Percentiles rank a stretch among this genome's conserved stretches.
Evolutionary conservation across 257 asterid genomes (phyloP).

Genomic region (Lantana camara): DNA sequence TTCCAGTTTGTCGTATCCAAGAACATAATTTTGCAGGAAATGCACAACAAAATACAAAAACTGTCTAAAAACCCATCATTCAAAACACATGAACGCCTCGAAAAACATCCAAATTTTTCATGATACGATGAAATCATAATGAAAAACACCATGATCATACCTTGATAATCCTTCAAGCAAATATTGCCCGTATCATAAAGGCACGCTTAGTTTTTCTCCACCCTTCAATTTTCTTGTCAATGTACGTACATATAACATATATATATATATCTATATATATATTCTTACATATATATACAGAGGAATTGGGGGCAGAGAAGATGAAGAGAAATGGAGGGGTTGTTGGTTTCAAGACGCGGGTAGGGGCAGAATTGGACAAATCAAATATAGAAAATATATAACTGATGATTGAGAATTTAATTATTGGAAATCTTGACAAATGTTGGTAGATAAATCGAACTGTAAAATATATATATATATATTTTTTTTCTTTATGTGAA

Average conservation of each 20-base stretch:
- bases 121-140: background rate
- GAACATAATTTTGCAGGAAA: too few species aligned
- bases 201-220: slow-evolving; percentile 11
- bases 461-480: background rate
- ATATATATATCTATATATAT: too few species aligned
- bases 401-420: slow-evolving; percentile 29
- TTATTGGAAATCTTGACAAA: slow-evolving; percentile 37
- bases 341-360: slow-evolving; percentile 44
- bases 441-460: slow-evolving; percentile 22
- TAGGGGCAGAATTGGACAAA: slow-evolving; percentile 41
- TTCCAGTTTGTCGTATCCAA: too few species aligned
- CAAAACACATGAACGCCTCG: slow-evolving; percentile 9
- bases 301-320: slow-evolving; percentile 33
- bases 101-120: background rate
- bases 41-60: background rate
- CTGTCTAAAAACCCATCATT: background rate
- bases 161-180: slow-evolving; percentile 27
- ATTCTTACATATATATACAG: slow-evolving; percentile 29
- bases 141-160: slow-evolving; percentile 28
- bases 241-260: too few species aligned
- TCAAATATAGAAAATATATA: slow-evolving; percentile 9
- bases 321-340: slow-evolving; percentile 44
- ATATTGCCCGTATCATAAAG: background rate
- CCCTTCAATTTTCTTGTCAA: slow-evolving; percentile 21
- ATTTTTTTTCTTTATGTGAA: background rate